Conservation (phyloP, 129 eudicot species). For the Apium graveolens region DNA sequence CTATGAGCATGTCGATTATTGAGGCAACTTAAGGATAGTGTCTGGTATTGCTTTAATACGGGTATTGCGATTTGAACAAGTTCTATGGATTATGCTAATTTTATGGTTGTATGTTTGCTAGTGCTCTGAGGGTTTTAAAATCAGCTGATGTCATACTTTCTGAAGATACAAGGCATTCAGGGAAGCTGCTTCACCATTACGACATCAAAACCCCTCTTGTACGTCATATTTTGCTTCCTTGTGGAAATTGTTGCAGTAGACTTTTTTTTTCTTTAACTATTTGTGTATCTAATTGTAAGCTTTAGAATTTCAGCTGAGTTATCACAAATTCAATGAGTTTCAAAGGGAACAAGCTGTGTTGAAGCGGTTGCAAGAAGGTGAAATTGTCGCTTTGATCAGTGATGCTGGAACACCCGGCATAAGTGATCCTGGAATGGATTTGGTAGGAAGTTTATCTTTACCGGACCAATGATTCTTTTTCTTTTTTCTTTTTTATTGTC, state of each 20-base stretch:
- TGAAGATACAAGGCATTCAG: constrained; percentile 94
- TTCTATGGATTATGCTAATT: background rate
- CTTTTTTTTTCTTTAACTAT: background rate
- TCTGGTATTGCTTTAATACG: background rate
- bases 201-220: constrained; percentile 83
- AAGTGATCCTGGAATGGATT: constrained; percentile 83
- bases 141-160: constrained; percentile 91
- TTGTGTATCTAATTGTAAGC: constrained; percentile 24
- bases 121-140: constrained; percentile 73
- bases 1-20: background rate
- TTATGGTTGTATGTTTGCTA: constrained; percentile 15
- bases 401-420: constrained; percentile 97
- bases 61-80: no score
- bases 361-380: constrained; percentile 59
- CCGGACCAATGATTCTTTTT: background rate
- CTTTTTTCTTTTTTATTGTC: background rate
- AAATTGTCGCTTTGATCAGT: constrained; percentile 77
- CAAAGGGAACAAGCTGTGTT: constrained; percentile 66
- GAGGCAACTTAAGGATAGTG: background rate
- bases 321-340: constrained; percentile 84
- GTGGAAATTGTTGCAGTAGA: background rate
- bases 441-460: constrained; percentile 33
- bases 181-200: constrained; percentile 77
- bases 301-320: constrained; percentile 78
- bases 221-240: constrained; percentile 12